Conservation (phyloP, 129 eudicot genomes). For the Flaveria sonorensis region DNA sequence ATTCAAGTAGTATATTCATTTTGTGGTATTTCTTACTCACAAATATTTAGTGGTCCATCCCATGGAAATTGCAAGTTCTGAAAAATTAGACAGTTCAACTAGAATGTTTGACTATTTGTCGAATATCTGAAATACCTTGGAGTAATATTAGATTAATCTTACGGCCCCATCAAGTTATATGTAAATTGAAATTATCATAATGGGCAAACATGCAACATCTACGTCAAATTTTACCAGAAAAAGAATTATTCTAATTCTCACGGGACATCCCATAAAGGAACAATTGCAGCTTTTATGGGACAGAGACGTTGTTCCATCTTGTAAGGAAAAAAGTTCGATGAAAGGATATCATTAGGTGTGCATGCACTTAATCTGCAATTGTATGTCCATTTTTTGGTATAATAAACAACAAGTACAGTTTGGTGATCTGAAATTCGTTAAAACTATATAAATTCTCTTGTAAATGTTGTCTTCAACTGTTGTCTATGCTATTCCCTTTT, state of each 20-base stretch:
- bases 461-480: neutral
- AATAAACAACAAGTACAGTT: neutral
- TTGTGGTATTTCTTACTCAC: neutral
- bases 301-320: neutral
- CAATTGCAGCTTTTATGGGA: constrained; percentile 7
- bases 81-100: neutral
- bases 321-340: neutral
- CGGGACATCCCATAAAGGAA: neutral
- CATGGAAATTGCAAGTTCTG: neutral
- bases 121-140: neutral
- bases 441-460: neutral
- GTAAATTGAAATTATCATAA: too few relatives aligned
- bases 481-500: neutral
- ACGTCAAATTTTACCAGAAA: neutral
- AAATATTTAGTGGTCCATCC: neutral
- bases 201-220: neutral
- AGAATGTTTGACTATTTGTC: neutral
- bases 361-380: neutral
- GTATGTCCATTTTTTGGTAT: neutral
- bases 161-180: too few relatives aligned
- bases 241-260: neutral
- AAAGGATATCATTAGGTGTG: constrained; percentile 7
- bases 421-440: neutral
- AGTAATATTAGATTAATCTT: neutral
- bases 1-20: neutral